Percentiles rank a stretch among this genome's conserved stretches.
Evolutionary conservation across 1,139 yeast species (phyloP).

Genomic region (Sugiyamaella japonica): DNA sequence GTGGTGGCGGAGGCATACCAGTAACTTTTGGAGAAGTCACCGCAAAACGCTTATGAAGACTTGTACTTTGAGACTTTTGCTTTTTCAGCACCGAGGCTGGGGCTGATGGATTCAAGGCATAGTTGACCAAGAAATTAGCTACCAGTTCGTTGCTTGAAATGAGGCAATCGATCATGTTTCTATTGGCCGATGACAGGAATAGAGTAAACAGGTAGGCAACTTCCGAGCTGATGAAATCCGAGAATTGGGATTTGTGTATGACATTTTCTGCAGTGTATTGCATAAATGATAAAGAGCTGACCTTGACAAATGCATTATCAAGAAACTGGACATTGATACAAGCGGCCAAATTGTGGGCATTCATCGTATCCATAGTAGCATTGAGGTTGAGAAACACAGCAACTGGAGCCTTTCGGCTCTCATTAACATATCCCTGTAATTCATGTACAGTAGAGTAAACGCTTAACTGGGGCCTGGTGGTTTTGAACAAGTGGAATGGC

Average conservation of each 20-base stretch:
- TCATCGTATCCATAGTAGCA: slow-evolving; percentile 41
- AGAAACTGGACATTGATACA: slow-evolving; percentile 49
- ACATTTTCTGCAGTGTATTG: slow-evolving; percentile 35
- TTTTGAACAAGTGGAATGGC: slow-evolving; percentile 80
- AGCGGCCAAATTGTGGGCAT: slow-evolving; percentile 45
- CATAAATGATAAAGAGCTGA: slow-evolving; percentile 31
- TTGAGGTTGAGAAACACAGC: slow-evolving; percentile 62
- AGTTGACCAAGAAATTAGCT: slow-evolving; percentile 32
- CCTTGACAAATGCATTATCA: slow-evolving; percentile 26
- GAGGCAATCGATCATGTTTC: slow-evolving; percentile 30
- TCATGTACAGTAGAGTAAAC: slow-evolving; percentile 84
- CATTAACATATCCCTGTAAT: slow-evolving; percentile 55
- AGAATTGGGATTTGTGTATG: slow-evolving; percentile 32
- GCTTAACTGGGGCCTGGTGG: slow-evolving; percentile 44
- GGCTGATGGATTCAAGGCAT: slow-evolving; percentile 27
- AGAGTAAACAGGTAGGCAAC: slow-evolving; percentile 39
- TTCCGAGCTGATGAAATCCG: slow-evolving; percentile 35
- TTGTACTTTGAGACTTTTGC: slow-evolving; percentile 9
- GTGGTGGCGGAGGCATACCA: background rate
- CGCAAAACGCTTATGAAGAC: slow-evolving; percentile 11
- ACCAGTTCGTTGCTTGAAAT: slow-evolving; percentile 32
- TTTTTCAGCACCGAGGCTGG: background rate
- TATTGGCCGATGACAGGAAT: slow-evolving; percentile 37
- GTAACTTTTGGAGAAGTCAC: slow-evolving; percentile 8
- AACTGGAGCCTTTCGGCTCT: slow-evolving; percentile 53